Evolutionary conservation across 1,284 basidiomycete species (phyloP), one percentile per base, ranked within the genome.

Genomic region (Agaricales sp.): DNA sequence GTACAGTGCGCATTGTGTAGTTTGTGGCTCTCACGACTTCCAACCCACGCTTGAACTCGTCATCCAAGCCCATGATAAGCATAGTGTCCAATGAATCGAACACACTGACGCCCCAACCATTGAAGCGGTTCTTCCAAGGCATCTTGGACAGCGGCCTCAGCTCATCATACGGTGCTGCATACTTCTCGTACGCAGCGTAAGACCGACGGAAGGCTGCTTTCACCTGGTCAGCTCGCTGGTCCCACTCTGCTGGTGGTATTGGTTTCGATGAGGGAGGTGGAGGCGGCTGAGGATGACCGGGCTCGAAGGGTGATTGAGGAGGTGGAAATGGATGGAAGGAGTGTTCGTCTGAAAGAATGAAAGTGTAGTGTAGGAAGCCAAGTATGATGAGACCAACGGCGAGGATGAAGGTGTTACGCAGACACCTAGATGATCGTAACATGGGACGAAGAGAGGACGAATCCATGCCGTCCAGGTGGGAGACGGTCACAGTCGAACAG

Each of bases 51-150:
- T 41, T 20, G 39, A 41, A 89, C 57, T 89, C 80, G n/a, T 80
- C 71, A 18, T 76, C 55, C 4, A 70, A 55, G 2, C 62, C 66
- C 67, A 70, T 78, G 53, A 87, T 67, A 57, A 85, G 78, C 61
- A 92, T 78, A 0, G 87, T 90, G 59, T 90, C 87, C 46, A 91
- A 69, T 1, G 77, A 73, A 58, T 87, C 83, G 51, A 87, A 74
- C 45, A 88, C 73, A 0, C 84, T 82, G 0, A 88, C 77, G 37
- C 84, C 84, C 88, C 88, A 92, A 30, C 85, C 80, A 58, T 82
- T 80, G 57, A 80, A 75, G 54, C 77, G 80, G 65, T 53, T 62
- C 61, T 56, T 64, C 59, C 13, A 59, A 59, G 30, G 58, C 58
- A 2, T 55, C 57, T 3, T 69, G 68, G 63, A 61, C 0, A 78